Base-by-base conservation (phyloP, 2,329 filamentous ascomycete genomes). In the Penicillium rolfsii region DNA sequence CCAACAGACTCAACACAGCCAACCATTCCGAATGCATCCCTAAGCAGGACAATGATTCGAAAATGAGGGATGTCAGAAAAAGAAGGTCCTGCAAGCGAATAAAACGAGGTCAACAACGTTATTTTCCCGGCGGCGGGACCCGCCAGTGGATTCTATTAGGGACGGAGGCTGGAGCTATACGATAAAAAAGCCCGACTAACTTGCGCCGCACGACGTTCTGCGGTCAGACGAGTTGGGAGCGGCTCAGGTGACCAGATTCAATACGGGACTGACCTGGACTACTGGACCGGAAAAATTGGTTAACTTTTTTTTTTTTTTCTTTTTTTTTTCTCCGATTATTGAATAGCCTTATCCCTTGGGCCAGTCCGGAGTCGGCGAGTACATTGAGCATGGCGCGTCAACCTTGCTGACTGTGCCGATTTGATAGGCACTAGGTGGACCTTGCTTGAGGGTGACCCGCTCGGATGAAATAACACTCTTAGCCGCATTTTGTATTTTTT, bases 201-300 rank as follows among this genome's bases (percentile, higher is more conserved):
- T 28, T 46, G n/a, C 45, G 45, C 45, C 45, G 45, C 45, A 48
- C 24, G 52, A 55, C 53, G 61, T 49, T 49, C 59, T 60, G 64
- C 61, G 59, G 54, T 60, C 59, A 60, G 64, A 63, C 61, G 46
- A 57, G 64, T 63, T 63, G 26, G 55, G 57, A 59, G 55, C 55
- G 57, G 52, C 61, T 65, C 65, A 64, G 59, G 66, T 68, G 63
- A 68, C 52, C 45, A 28, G 38, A 52, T 58, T 33, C 45, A 14
- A 28, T 30, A 22, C 24, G 30, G 24, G 41, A 26, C n/a, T 35
- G 33, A 11, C 4, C 33, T 35, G 3, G 33, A 36, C 35, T 30
- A 22, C 48, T 26, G 43, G 35, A 12, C 11, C 8, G 19, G 28
- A 3, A 4, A 22, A 22, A 22, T 22, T 22, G 19, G 19, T 22